These are phyloP conservation scores for Daldinia sp. DNA, from an alignment of 2,329 filamentous ascomycete species.

Conservation along the genomic window DNA sequence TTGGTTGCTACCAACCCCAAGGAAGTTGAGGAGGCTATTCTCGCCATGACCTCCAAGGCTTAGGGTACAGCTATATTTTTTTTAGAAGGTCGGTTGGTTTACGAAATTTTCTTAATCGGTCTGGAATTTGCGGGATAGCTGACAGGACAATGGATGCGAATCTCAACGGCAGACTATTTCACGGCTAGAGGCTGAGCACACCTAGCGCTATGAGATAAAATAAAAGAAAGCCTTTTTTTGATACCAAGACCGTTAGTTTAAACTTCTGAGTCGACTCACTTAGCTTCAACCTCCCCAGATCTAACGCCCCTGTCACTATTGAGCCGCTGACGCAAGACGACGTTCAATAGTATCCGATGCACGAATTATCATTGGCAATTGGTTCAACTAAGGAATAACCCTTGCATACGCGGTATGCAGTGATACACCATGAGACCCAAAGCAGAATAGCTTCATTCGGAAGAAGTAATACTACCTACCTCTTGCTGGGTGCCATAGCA, in stretches of 20 bases:
- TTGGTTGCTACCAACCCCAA: constrained; percentile 58
- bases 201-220: neutral
- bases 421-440: neutral
- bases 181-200: neutral
- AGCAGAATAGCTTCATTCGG: neutral
- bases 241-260: neutral
- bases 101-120: no score
- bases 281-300: neutral
- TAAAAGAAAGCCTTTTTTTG: neutral
- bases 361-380: neutral
- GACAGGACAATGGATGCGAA: neutral
- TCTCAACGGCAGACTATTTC: neutral
- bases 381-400: neutral
- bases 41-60: constrained; percentile 26
- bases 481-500: no score
- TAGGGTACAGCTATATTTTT: neutral
- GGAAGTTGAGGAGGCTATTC: constrained; percentile 55
- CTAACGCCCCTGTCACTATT: neutral
- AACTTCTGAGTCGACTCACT: neutral
- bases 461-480: no score
- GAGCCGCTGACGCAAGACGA: neutral
- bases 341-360: neutral
- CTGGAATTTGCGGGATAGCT: no score
- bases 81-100: neutral
- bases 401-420: neutral